These are phyloP conservation scores for Hygrocybe coccinea DNA, from an alignment of 768 basidiomycete genomes.

Conservation along the genomic window DNA sequence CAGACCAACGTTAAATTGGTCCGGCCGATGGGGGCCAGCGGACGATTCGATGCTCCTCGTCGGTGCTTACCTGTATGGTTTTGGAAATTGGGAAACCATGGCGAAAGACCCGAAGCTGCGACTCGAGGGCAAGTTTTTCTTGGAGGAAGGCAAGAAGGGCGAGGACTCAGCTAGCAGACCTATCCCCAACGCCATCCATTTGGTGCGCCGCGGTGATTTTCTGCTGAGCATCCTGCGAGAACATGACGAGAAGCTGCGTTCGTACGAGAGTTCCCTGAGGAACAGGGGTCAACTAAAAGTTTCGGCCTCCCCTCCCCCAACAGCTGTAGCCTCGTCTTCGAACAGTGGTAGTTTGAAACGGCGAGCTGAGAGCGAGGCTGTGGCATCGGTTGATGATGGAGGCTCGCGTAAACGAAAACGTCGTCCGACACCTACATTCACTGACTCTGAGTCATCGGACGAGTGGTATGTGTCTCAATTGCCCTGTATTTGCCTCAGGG, in stretches of 20 bases:
- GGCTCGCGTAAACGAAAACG: conserved; percentile 76
- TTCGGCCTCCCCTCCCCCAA: conserved; percentile 73
- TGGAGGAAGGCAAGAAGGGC: conserved; percentile 95
- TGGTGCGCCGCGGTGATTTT: conserved; percentile 95
- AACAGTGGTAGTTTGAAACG: conserved; percentile 59
- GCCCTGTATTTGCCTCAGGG: background rate
- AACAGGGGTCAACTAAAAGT: conserved; percentile 64
- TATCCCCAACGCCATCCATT: conserved; percentile 96
- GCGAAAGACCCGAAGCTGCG: conserved; percentile 80
- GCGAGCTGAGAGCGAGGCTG: conserved; percentile 81
- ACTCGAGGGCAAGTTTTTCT: conserved; percentile 90
- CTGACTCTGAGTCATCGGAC: conserved; percentile 88
- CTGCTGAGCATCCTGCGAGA: conserved; percentile 78
- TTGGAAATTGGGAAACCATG: conserved; percentile 97
- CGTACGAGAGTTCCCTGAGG: conserved; percentile 77
- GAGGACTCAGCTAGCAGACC: conserved; percentile 80
- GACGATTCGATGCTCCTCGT: conserved; percentile 95
- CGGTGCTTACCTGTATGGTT: conserved; percentile 89
- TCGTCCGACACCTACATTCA: conserved; percentile 93
- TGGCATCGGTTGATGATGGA: conserved; percentile 72
- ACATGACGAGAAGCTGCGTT: conserved; percentile 85
- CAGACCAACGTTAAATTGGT: conserved; percentile 93
- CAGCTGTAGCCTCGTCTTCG: conserved; percentile 63
- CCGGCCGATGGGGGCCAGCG: conserved; percentile 86
- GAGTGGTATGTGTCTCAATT: conserved; percentile 65